Evolutionary conservation across 2,329 filamentous ascomycete species (phyloP).

Genomic region (Penicillium sp.): DNA sequence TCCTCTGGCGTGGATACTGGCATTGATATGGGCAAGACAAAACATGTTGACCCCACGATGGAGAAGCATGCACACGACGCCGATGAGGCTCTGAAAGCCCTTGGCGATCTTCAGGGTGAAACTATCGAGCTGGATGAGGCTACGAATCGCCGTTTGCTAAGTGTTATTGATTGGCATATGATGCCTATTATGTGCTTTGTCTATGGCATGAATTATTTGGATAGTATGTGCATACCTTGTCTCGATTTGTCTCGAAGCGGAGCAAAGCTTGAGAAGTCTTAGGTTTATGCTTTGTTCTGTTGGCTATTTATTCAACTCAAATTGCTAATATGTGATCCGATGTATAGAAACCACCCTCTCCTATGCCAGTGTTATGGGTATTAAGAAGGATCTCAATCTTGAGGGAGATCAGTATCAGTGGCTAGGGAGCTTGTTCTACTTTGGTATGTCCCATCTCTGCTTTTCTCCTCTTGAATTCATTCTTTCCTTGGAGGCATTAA

Average conservation of each 20-base stretch:
- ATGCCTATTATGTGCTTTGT: slow-evolving; percentile 60
- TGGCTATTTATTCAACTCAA: background rate
- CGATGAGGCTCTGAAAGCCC: slow-evolving; percentile 60
- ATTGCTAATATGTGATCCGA: background rate
- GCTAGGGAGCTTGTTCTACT: slow-evolving; percentile 53
- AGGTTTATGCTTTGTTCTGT: background rate
- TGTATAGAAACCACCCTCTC: slow-evolving; percentile 47
- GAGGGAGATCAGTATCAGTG: slow-evolving; percentile 50
- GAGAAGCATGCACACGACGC: slow-evolving; percentile 56
- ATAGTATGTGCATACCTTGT: slow-evolving; percentile 35
- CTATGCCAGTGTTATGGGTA: slow-evolving; percentile 55
- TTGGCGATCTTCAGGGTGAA: slow-evolving; percentile 49
- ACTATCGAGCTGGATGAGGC: slow-evolving; percentile 54
- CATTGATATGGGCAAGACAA: slow-evolving; percentile 23
- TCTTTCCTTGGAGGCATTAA: background rate
- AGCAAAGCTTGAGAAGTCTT: background rate
- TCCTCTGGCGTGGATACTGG: slow-evolving; percentile 21
- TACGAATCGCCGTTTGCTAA: slow-evolving; percentile 58
- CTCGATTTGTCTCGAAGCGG: background rate
- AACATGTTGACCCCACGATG: slow-evolving; percentile 34
- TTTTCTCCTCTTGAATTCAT: background rate
- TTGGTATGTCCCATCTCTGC: slow-evolving; percentile 31
- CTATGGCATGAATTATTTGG: slow-evolving; percentile 59
- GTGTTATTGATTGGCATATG: slow-evolving; percentile 60
- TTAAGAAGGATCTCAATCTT: slow-evolving; percentile 47